Evolutionary conservation across 2,329 filamentous ascomycete genomes (phyloP).

Genomic region (Purpureocillium takamizusanense): DNA sequence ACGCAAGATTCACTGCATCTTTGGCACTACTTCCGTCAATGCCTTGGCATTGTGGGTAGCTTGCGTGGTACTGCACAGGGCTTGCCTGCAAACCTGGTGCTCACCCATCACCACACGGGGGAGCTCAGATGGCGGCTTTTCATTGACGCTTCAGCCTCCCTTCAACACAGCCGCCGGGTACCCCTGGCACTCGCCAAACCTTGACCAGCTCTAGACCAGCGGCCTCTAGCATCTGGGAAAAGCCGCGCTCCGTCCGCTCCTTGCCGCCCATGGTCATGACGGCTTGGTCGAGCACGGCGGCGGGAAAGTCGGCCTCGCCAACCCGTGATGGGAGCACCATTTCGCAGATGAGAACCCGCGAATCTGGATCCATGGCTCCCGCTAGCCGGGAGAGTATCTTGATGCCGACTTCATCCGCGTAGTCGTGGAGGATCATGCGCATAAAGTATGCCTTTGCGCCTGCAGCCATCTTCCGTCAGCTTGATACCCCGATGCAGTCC

Average conservation of each 20-base stretch:
- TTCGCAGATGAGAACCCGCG: slow-evolving; percentile 21
- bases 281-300: slow-evolving; percentile 20
- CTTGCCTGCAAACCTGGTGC: neutral
- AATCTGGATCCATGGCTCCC: slow-evolving; percentile 17
- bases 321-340: slow-evolving; percentile 20
- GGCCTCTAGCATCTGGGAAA: slow-evolving; percentile 17
- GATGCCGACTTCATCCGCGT: slow-evolving; percentile 16
- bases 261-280: slow-evolving; percentile 26
- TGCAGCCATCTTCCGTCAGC: too few species aligned
- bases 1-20: neutral
- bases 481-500: too few species aligned
- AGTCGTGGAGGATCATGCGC: slow-evolving; percentile 24
- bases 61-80: too few species aligned
- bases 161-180: slow-evolving; percentile 16
- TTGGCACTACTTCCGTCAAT: too few species aligned
- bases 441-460: slow-evolving; percentile 25
- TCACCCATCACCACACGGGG: neutral
- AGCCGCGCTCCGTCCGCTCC: slow-evolving; percentile 18
- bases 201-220: slow-evolving; percentile 19
- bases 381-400: slow-evolving; percentile 17
- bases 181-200: slow-evolving; percentile 13
- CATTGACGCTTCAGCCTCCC: slow-evolving; percentile 8
- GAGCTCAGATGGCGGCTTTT: too few species aligned
- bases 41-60: too few species aligned
- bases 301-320: slow-evolving; percentile 17